Evolutionary conservation across 805 yeast genomes (phyloP), one percentile per base, ranked within the genome.

Genomic region (Cyberlindnera euphorbiae): DNA sequence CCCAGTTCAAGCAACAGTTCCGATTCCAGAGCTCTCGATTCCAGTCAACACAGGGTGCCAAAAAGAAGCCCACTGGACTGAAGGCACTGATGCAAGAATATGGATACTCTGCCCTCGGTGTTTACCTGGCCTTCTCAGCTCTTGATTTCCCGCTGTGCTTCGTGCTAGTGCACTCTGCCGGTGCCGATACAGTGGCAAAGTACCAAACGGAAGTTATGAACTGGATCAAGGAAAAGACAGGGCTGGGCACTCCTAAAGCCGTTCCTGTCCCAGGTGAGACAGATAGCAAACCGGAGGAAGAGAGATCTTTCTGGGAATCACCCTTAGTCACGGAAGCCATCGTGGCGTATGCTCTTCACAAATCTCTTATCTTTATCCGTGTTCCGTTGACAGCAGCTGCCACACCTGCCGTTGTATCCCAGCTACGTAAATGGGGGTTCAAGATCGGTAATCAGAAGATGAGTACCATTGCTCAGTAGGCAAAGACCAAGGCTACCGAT

Each of bases 301-400:
- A 35, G 12, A 19, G 30, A 5, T 42, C 48, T 4, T 41, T 47
- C 21, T 53, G 54, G 52, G 53, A 60, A 21, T 33, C 54, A 7
- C 67, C 79, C 38, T 56, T 87, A 54, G 56, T 85, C 70, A 82
- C 97, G 0, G 97, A 90, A 59, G 77, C 87, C 48, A 79, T 84
- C 10, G 73, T 93, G 35, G 97, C 97, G 0, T 93, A 93, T 57
- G 96, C 96, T 3, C 65, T 93, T 30, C 97, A 93, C 66, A 93
- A 93, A 63, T 75, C 89, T 5, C 69, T 93, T 44, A 73, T 90
- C 17, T 75, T 90, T 42, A 72, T 93, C 28, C 73, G 98, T 44
- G 64, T 93, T 5, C 98, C 98, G 11, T 59, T 87, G 21, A 82
- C 97, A 0, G 96, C 96, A 0, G 95, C 95, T 3, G 72, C 89